These are phyloP conservation scores for Dendrocalamus sinicus DNA, from an alignment of 176 grass and related monocot genomes.

Conservation along the genomic window DNA sequence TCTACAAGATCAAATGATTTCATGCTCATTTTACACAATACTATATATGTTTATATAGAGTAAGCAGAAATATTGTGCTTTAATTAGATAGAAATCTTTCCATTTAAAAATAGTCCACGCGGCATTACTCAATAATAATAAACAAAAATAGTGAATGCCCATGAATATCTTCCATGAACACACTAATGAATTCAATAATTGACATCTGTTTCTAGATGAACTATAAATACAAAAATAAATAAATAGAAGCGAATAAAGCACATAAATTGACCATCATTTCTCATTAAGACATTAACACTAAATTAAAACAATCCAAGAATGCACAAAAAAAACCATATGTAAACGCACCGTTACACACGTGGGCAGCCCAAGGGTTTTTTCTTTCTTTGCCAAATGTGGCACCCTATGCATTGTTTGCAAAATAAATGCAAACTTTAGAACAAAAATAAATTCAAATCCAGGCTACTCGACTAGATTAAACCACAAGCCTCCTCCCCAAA, in stretches of 20 bases:
- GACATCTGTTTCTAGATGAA: conserved; percentile 12
- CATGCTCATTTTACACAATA: not conserved
- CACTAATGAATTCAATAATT: conserved; percentile 24
- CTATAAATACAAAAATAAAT: conserved; percentile 16
- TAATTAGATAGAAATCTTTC: not conserved
- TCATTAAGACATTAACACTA: conserved; percentile 14
- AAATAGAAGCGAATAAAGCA: not conserved
- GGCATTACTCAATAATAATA: not conserved
- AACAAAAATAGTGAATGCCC: not conserved
- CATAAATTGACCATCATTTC: conserved; percentile 9
- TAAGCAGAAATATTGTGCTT: not conserved
- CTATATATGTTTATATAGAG: not conserved
- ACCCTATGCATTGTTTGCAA: not conserved
- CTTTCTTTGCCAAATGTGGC: not conserved
- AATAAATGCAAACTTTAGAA: not conserved
- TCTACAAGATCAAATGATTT: not conserved
- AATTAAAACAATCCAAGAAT: not conserved
- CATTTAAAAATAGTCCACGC: not conserved
- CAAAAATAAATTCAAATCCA: conserved; percentile 33
- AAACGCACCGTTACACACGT: not conserved
- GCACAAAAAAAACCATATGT: not conserved
- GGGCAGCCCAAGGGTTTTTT: not conserved
- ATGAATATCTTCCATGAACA: not conserved
- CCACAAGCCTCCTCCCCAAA: not conserved
- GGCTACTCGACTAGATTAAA: not conserved